phyloP scores from a whole-genome alignment of 1,284 basidiomycete genomes.

The Cerioporus squamosus region DNA sequence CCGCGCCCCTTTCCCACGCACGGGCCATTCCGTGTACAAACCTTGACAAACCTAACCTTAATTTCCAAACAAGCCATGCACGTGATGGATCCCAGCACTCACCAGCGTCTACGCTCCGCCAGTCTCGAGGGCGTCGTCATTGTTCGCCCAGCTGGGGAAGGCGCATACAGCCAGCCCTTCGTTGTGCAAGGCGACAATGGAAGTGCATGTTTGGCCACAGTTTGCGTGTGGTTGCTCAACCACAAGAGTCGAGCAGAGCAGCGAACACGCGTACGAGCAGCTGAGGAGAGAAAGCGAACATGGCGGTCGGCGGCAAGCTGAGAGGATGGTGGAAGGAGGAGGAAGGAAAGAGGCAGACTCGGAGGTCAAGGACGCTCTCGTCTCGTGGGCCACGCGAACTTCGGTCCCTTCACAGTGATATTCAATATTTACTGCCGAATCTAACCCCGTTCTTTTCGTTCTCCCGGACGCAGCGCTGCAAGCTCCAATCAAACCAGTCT shows the following conservation, averaged over 20 bases:
- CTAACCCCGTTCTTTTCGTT: constrained; percentile 14
- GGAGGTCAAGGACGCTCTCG: constrained; percentile 23
- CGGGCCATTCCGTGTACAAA: constrained; percentile 33
- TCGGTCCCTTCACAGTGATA: constrained; percentile 34
- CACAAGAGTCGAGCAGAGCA: not conserved
- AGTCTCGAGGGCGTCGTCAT: constrained; percentile 22
- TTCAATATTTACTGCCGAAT: constrained; percentile 28
- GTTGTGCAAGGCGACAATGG: constrained; percentile 14
- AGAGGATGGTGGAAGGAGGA: constrained; percentile 24
- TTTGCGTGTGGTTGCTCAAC: not conserved
- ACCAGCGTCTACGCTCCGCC: constrained; percentile 24
- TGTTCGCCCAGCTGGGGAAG: constrained; percentile 11
- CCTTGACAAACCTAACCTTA: constrained; percentile 32
- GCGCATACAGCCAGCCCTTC: constrained; percentile 16
- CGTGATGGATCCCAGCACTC: constrained; percentile 29
- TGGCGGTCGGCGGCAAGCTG: constrained; percentile 7
- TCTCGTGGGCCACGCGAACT: constrained; percentile 34
- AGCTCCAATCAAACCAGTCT: not conserved
- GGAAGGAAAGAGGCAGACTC: constrained; percentile 16
- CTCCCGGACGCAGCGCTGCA: constrained; percentile 11
- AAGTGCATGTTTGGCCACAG: not conserved
- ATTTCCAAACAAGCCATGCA: constrained; percentile 24
- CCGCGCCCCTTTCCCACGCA: constrained; percentile 32
- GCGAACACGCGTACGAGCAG: not conserved
- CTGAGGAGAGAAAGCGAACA: not conserved